These are phyloP conservation scores for Dipteronia sinensis DNA, from an alignment of 345 rosid genomes.

Conservation along the genomic window DNA sequence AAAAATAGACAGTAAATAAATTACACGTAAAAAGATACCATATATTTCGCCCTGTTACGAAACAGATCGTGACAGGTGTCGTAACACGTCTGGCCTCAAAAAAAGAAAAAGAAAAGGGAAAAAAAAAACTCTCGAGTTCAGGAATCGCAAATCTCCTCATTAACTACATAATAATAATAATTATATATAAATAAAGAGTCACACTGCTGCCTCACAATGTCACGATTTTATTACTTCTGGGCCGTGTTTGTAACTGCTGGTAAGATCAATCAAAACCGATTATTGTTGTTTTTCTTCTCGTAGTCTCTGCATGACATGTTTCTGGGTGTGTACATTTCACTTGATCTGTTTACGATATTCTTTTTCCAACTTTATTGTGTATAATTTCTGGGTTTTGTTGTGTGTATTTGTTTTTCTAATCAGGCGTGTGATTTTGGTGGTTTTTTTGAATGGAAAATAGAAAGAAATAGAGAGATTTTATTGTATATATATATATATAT, in stretches of 20 bases:
- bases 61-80: neutral
- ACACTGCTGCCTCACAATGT: neutral
- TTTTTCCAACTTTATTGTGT: neutral
- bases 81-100: neutral
- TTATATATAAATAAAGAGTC: neutral
- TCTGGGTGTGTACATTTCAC: neutral
- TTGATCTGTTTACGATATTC: conserved; percentile 7
- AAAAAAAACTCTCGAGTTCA: neutral
- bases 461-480: neutral
- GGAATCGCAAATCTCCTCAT: neutral
- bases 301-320: neutral
- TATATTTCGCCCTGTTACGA: neutral
- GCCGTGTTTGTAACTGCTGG: conserved; percentile 9
- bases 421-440: neutral
- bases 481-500: neutral
- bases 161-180: neutral
- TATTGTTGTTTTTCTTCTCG: neutral
- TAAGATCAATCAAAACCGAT: conserved; percentile 13
- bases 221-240: neutral
- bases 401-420: neutral
- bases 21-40: no score
- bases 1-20: no score
- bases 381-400: conserved; percentile 18
- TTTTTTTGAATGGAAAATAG: neutral
- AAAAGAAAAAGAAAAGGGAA: neutral